phyloP scores from a whole-genome alignment of 306 rosid species.

The Prunus armeniaca region DNA sequence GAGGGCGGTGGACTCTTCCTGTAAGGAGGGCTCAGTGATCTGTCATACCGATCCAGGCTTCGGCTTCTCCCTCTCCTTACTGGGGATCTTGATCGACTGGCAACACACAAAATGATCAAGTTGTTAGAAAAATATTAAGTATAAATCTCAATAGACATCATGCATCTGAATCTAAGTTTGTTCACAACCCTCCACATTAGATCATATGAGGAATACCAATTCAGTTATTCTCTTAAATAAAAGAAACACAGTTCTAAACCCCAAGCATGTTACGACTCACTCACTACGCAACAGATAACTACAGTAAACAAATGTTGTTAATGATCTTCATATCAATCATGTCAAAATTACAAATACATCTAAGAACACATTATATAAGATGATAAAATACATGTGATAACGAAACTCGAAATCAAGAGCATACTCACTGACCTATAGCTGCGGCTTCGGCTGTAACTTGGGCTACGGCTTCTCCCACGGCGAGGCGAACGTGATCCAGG shows the following conservation, averaged over 20 bases:
- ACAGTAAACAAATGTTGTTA: neutral
- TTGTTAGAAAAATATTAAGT: neutral
- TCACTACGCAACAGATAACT: neutral
- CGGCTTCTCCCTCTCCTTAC: slow-evolving; percentile 54
- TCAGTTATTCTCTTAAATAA: neutral
- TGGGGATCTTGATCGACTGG: slow-evolving; percentile 76
- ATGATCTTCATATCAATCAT: neutral
- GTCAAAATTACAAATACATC: neutral
- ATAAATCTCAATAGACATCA: neutral
- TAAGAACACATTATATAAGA: neutral
- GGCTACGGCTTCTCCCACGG: slow-evolving; percentile 62
- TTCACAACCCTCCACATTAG: neutral
- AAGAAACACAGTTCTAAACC: neutral
- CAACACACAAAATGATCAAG: slow-evolving; percentile 10
- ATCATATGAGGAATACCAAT: neutral
- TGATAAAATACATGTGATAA: neutral
- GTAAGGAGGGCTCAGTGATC: slow-evolving; percentile 46
- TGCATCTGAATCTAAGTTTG: neutral
- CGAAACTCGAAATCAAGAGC: neutral
- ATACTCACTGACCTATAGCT: slow-evolving; percentile 54
- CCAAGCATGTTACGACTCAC: neutral
- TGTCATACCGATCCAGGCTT: slow-evolving; percentile 46
- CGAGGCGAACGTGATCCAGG: slow-evolving; percentile 63
- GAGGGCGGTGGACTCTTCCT: slow-evolving; percentile 36
- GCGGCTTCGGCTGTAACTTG: slow-evolving; percentile 69